Base-by-base conservation (phyloP, 2,329 filamentous ascomycete species). In the Teratosphaeria nubilosa region DNA sequence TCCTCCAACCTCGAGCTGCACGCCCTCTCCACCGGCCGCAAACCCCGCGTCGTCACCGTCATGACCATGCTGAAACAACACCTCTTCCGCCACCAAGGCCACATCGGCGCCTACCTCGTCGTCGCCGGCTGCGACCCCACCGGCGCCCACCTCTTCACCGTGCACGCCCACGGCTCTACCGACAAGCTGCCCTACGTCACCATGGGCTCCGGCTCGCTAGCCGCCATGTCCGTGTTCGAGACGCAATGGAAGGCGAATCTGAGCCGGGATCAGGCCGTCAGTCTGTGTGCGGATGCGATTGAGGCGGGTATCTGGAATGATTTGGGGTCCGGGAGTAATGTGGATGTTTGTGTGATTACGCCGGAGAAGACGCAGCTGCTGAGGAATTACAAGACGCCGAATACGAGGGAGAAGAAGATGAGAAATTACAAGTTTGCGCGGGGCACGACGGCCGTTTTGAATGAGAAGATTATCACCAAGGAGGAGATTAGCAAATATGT, bases 41-140 rank as follows among this genome's bases (percentile, higher is more conserved):
- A 94, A 76, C 92, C 94, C 60, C 91, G 94, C 73, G 95, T 99
- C 67, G 91, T 96, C 66, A 99, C 94, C 63, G 95, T 91, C 82
- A 99, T 99, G 94, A 99, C 94, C 55, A 87, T 99, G 81, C 86
- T 99, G 65, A 99, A 99, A 82, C 94, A 99, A 79, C 94, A 99
- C 76, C 88, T 99, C 63, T 99, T 99, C 87, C 86, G 89, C 69
- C 90, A 99, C 81, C 94, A 99, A 76, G 94, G 94, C 67, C 84
- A 99, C 79, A 96, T 99, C 67, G 94, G 95, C 67, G 94, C 94
- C 64, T 99, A 99, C 77, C 86, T 99, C 59, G 94, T 99, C 65
- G 90, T 99, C 59, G 94, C 94, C 41, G 94, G 94, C 65, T 91
- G 95, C 71, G 94, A 99, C 74, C 92, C 95, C 34, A 99, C 94